phyloP scores from a whole-genome alignment of 768 basidiomycete genomes.

The Lentinula raphanica region DNA sequence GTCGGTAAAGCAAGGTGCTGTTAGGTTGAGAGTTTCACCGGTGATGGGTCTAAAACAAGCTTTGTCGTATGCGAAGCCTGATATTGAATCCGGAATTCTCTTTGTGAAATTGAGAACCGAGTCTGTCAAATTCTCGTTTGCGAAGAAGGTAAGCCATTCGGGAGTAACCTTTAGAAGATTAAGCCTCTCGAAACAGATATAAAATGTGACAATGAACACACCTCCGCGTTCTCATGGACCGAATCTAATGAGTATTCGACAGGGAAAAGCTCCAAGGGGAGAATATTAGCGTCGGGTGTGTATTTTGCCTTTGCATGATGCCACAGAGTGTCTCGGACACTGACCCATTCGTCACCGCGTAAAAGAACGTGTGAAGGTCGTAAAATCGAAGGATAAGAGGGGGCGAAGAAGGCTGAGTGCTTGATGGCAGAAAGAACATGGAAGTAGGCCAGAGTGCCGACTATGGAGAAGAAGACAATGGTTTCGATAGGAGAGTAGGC shows the following conservation, averaged over 20 bases:
- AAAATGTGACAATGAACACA: no score
- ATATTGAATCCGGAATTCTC: slow-evolving; percentile 37
- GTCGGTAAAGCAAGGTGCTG: slow-evolving; percentile 36
- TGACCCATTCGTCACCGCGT: slow-evolving; percentile 55
- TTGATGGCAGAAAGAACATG: slow-evolving; percentile 89
- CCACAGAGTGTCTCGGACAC: slow-evolving; percentile 54
- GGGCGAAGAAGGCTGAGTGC: slow-evolving; percentile 74
- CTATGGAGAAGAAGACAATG: slow-evolving; percentile 83
- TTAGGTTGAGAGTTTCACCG: slow-evolving; percentile 10
- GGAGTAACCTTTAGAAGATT: slow-evolving; percentile 20
- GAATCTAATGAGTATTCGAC: slow-evolving; percentile 54
- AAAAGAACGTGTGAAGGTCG: slow-evolving; percentile 54
- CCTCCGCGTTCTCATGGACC: not conserved
- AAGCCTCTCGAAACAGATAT: not conserved
- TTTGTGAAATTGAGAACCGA: slow-evolving; percentile 45
- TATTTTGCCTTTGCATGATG: slow-evolving; percentile 22
- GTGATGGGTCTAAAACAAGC: slow-evolving; percentile 41
- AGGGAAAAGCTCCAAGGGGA: slow-evolving; percentile 68
- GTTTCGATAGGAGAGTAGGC: slow-evolving; percentile 82
- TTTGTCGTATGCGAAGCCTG: slow-evolving; percentile 43
- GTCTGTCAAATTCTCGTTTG: slow-evolving; percentile 36
- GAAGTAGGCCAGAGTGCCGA: slow-evolving; percentile 93
- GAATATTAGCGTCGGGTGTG: slow-evolving; percentile 20
- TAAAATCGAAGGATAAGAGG: slow-evolving; percentile 36
- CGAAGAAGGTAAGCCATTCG: slow-evolving; percentile 23